phyloP scores from a whole-genome alignment of 2,329 filamentous ascomycete genomes.

The Trichoderma cornu-damae region DNA sequence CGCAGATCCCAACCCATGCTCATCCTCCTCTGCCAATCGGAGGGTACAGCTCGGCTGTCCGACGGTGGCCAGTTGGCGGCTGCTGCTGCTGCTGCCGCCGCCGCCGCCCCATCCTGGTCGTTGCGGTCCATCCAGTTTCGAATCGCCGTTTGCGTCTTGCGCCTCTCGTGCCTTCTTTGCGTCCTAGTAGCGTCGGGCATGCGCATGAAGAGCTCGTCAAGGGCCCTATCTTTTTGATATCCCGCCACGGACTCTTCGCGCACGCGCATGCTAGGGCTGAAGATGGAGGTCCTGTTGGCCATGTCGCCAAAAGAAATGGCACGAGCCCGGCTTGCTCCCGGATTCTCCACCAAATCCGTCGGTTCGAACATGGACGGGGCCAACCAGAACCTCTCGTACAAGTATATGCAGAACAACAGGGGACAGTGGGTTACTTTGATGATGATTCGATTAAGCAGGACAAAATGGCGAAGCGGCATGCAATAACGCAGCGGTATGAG shows the following conservation, averaged over 20 bases:
- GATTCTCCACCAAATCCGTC: constrained; percentile 76
- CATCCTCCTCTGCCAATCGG: constrained; percentile 48
- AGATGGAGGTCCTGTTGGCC: constrained; percentile 54
- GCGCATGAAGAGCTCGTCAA: constrained; percentile 84
- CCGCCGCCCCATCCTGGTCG: constrained; percentile 49
- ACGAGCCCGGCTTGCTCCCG: constrained; percentile 46
- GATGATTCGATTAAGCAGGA: constrained; percentile 79
- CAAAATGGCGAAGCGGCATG: constrained; percentile 74
- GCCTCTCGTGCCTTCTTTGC: constrained; percentile 57
- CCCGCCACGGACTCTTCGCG: constrained; percentile 84
- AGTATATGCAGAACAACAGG: constrained; percentile 76
- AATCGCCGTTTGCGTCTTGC: constrained; percentile 75
- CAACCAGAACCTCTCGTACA: constrained; percentile 79
- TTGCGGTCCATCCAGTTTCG: constrained; percentile 83
- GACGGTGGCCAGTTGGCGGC: constrained; percentile 47
- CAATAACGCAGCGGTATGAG: constrained; percentile 76
- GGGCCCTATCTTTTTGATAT: constrained; percentile 79
- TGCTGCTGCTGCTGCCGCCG: constrained; percentile 38
- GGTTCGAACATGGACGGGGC: constrained; percentile 73
- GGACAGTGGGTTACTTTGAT: constrained; percentile 92
- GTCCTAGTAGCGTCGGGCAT: constrained; percentile 61
- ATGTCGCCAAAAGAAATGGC: constrained; percentile 55
- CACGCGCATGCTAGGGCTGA: constrained; percentile 66
- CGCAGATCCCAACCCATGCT: constrained; percentile 48
- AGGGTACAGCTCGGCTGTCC: constrained; percentile 41